Evolutionary conservation across 805 yeast genomes (phyloP).

Genomic region (Hanseniaspora pseudoguilliermondii): DNA sequence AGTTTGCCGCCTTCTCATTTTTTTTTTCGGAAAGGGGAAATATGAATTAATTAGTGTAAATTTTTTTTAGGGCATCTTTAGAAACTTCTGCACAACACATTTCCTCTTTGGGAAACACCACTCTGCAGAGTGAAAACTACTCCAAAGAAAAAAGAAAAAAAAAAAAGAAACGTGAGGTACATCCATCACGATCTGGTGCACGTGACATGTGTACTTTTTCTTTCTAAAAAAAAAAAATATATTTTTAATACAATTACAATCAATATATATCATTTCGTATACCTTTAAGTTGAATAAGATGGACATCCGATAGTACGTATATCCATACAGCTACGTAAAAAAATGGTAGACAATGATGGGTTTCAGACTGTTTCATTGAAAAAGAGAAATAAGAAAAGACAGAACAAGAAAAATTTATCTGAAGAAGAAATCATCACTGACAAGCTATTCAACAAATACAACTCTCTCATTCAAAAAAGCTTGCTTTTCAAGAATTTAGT

Average conservation of each 20-base stretch:
- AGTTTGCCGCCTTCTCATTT: too few species aligned
- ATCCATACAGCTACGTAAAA: background rate
- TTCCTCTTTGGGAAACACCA: background rate
- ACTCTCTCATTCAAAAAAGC: conserved; percentile 21
- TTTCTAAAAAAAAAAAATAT: too few species aligned
- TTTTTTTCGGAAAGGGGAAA: too few species aligned
- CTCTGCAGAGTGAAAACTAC: background rate
- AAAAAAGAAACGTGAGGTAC: background rate
- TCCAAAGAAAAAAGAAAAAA: background rate
- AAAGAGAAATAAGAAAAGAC: background rate
- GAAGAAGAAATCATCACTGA: conserved; percentile 9
- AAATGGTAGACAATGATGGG: conserved; percentile 6
- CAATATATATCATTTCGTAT: background rate
- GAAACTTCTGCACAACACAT: background rate
- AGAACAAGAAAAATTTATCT: background rate
- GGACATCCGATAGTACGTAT: background rate
- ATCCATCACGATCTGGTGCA: too few species aligned
- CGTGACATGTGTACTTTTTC: too few species aligned
- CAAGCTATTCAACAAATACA: conserved; percentile 14
- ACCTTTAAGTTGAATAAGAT: background rate
- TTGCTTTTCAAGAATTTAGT: conserved; percentile 23
- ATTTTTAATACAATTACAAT: too few species aligned
- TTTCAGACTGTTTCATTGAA: conserved; percentile 4
- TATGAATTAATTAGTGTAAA: background rate
- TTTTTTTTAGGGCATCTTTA: background rate